These are phyloP conservation scores for Sarocladiaceae sp. DNA, from an alignment of 2,329 filamentous ascomycete species.

Conservation along the genomic window DNA sequence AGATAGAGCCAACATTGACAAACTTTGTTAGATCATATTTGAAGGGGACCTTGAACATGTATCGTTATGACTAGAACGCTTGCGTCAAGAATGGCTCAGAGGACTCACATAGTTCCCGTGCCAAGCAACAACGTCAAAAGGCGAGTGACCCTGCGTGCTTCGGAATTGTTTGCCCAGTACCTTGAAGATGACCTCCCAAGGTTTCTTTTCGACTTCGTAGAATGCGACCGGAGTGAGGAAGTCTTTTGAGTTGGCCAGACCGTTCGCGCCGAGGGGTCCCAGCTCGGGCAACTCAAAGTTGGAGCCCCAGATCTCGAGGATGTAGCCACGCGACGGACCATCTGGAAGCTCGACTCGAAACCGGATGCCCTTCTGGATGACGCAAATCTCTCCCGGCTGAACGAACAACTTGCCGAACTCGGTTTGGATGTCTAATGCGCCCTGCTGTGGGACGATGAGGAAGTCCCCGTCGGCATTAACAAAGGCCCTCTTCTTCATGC, in stretches of 20 bases:
- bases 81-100: neutral
- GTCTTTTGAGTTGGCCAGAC: slow-evolving; percentile 61
- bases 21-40: slow-evolving; percentile 35
- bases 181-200: slow-evolving; percentile 44
- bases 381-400: slow-evolving; percentile 57
- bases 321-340: slow-evolving; percentile 58
- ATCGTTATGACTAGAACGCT: neutral
- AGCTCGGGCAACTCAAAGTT: slow-evolving; percentile 61
- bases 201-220: slow-evolving; percentile 20
- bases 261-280: slow-evolving; percentile 60
- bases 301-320: slow-evolving; percentile 60
- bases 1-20: slow-evolving; percentile 52
- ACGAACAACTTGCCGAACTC: slow-evolving; percentile 57
- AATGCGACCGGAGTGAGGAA: slow-evolving; percentile 62
- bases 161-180: slow-evolving; percentile 53
- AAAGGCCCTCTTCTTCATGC: slow-evolving; percentile 63
- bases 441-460: slow-evolving; percentile 60
- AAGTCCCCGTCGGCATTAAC: slow-evolving; percentile 66
- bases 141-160: slow-evolving; percentile 52
- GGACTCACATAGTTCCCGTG: slow-evolving; percentile 53
- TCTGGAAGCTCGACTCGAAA: slow-evolving; percentile 53
- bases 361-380: slow-evolving; percentile 55
- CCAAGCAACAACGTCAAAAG: slow-evolving; percentile 63
- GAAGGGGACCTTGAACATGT: slow-evolving; percentile 30
- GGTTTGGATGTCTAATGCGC: slow-evolving; percentile 57